A percentile compares a stretch with the other conserved stretches of the same genome.
Conservation (phyloP, 805 yeast genomes). For the Metschnikowia hibisci region DNA sequence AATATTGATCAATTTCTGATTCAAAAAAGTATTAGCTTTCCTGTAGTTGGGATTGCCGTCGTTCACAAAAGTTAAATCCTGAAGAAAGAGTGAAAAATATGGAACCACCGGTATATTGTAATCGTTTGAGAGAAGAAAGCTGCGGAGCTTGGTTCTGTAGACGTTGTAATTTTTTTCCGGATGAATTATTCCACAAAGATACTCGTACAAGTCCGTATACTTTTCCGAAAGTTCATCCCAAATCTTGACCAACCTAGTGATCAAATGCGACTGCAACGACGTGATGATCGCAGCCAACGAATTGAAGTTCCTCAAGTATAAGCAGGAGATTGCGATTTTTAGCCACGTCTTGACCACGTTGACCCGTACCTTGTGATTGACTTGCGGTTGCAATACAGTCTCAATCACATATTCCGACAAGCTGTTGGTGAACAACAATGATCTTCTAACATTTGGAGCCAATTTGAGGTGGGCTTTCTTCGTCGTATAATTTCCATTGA, state of each 20-base stretch:
- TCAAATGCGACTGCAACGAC: slow-evolving; percentile 65
- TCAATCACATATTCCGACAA: slow-evolving; percentile 72
- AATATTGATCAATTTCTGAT: slow-evolving; percentile 61
- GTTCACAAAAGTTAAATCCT: slow-evolving; percentile 74
- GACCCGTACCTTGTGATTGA: slow-evolving; percentile 46
- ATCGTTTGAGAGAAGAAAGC: slow-evolving; percentile 48
- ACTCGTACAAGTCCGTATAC: slow-evolving; percentile 58
- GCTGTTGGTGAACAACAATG: slow-evolving; percentile 66
- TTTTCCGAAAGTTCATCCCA: slow-evolving; percentile 60
- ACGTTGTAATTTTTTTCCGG: slow-evolving; percentile 71
- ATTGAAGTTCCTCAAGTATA: slow-evolving; percentile 71
- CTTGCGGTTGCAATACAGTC: slow-evolving; percentile 53
- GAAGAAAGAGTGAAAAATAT: slow-evolving; percentile 67
- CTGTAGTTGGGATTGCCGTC: slow-evolving; percentile 76
- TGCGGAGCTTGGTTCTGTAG: slow-evolving; percentile 60
- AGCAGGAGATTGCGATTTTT: slow-evolving; percentile 66
- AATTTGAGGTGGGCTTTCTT: slow-evolving; percentile 54
- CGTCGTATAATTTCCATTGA: slow-evolving; percentile 60
- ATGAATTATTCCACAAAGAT: slow-evolving; percentile 63
- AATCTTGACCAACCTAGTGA: slow-evolving; percentile 56
- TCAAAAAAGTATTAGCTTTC: slow-evolving; percentile 53
- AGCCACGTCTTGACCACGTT: slow-evolving; percentile 65
- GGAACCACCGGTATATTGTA: slow-evolving; percentile 67
- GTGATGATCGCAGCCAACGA: slow-evolving; percentile 78
- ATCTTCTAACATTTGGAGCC: slow-evolving; percentile 60